Evolutionary conservation across 768 basidiomycete species (phyloP), one percentile per base, ranked within the genome.

Genomic region (Mycena maculata): DNA sequence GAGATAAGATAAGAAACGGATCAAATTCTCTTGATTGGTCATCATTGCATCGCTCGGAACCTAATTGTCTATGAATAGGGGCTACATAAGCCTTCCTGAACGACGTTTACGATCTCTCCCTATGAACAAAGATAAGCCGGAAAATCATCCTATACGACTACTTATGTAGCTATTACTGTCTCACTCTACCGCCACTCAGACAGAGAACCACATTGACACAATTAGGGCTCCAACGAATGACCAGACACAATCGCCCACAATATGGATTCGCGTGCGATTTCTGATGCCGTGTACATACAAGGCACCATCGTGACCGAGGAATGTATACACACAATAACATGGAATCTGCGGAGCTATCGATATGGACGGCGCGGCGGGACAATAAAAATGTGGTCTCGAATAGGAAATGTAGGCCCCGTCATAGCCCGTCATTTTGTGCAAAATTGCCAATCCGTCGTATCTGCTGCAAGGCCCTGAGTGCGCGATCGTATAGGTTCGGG

Each of bases 1-100:
- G 48, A 50, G 49, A 50, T 50, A 50, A 50, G 49, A 50, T 50
- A 50, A 50, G 4, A 9, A 50, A 33, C 27, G 39, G 48, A 22
- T 18, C 2, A 12, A 28, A 23, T 31, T n/a, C n/a, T n/a, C n/a
- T n/a, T n/a, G 16, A 28, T 49, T 48, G 8, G 9, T n/a, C n/a
- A n/a, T n/a, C n/a, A n/a, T n/a, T n/a, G n/a, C n/a, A n/a, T n/a
- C 27, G 48, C 28, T 49, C 48, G 48, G 48, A 49, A 15, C 20
- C 48, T 49, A 49, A 49, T 49, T 50, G 49, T 50, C 49, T 50
- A 27, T 47, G 15, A 20, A 50, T 31, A 50, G 31, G 30, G 49
- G 49, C 48, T 50, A 50, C 11, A 9, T 48, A n/a, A n/a, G n/a
- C n/a, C n/a, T n/a, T n/a, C n/a, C n/a, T n/a, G n/a, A n/a, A n/a